phyloP scores from a whole-genome alignment of 2,329 filamentous ascomycete species.

The Sporothrix variecibatus region DNA sequence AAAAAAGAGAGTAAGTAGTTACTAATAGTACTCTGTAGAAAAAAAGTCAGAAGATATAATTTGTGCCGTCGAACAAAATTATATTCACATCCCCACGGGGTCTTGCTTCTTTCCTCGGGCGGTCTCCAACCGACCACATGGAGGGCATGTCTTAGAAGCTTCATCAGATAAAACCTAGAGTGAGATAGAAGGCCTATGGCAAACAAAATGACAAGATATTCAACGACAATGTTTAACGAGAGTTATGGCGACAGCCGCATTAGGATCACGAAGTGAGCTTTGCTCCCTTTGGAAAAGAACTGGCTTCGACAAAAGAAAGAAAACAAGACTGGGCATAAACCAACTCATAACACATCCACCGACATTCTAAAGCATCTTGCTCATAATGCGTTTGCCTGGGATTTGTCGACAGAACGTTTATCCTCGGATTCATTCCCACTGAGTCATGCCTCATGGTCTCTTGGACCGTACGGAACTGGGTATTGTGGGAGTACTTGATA shows the following conservation, averaged over 20 bases:
- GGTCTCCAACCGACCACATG: background rate
- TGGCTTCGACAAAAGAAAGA: background rate
- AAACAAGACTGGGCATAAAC: too few relatives aligned
- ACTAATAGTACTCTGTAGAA: background rate
- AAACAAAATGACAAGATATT: background rate
- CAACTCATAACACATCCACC: too few relatives aligned
- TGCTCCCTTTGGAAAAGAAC: background rate
- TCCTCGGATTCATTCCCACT: background rate
- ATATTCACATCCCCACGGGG: background rate
- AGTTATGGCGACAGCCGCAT: background rate
- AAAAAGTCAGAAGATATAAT: background rate
- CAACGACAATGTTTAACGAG: background rate
- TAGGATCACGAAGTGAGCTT: background rate
- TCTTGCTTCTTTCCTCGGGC: background rate
- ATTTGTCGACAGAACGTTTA: background rate
- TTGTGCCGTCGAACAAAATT: background rate
- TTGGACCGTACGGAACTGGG: too few relatives aligned
- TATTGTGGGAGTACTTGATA: too few relatives aligned
- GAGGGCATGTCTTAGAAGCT: background rate
- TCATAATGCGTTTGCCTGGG: too few relatives aligned
- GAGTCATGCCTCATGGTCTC: background rate
- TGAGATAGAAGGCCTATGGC: background rate
- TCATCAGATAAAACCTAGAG: background rate
- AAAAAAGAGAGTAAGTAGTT: background rate
- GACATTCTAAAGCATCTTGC: too few relatives aligned